A percentile compares a stretch with the other conserved stretches of the same genome.
phyloP scores from a whole-genome alignment of 805 yeast genomes.

The Diddensiella transvaalensis region DNA sequence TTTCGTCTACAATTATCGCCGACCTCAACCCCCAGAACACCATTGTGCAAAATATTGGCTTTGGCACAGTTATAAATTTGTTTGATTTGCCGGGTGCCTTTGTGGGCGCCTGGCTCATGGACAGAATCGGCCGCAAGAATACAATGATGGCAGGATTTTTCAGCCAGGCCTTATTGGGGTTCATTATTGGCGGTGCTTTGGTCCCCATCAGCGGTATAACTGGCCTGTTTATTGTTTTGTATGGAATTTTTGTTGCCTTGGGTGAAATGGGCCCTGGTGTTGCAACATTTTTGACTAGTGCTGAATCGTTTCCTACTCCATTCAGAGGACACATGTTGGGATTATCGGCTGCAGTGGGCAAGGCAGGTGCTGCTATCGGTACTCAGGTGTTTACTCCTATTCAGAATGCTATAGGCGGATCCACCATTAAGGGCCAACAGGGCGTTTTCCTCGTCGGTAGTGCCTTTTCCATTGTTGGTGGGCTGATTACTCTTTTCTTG shows the following conservation, averaged over 20 bases:
- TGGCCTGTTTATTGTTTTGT: conserved; percentile 71
- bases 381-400: conserved; percentile 83
- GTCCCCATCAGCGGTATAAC: conserved; percentile 51
- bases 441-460: conserved; percentile 10
- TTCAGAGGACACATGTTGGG: conserved; percentile 88
- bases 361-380: conserved; percentile 88
- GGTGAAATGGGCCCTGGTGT: conserved; percentile 96
- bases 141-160: conserved; percentile 65
- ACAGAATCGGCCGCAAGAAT: conserved; percentile 63
- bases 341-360: conserved; percentile 86
- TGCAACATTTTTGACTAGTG: conserved; percentile 81
- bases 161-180: conserved; percentile 61
- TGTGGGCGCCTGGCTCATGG: conserved; percentile 69
- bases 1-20: conserved; percentile 65
- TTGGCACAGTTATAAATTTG: conserved; percentile 81
- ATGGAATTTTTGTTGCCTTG: conserved; percentile 77
- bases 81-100: conserved; percentile 90
- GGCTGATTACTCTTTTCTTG: conserved; percentile 8
- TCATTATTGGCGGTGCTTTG: conserved; percentile 42
- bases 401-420: conserved; percentile 28
- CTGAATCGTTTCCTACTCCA: conserved; percentile 81
- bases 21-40: conserved; percentile 57
- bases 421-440: conserved; percentile 13
- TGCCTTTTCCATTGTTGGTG: conserved; percentile 8
- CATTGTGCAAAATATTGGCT: conserved; percentile 71